Percentiles rank a stretch among this genome's conserved stretches.
phyloP scores from a whole-genome alignment of 805 yeast genomes.

The Ogataea trehalophila region DNA sequence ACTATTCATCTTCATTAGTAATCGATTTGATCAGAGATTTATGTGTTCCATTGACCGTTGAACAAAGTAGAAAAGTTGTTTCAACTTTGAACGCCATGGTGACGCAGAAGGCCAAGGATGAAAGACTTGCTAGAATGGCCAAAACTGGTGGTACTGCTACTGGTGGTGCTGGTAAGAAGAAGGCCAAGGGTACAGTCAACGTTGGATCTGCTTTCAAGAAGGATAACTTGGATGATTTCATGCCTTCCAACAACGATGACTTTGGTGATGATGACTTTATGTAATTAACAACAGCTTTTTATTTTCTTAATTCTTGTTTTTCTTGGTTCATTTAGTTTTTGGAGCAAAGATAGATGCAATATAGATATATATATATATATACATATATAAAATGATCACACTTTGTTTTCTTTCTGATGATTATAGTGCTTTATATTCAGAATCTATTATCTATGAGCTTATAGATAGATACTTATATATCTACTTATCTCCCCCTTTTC shows the following conservation, averaged over 20 bases:
- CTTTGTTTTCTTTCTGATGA: no score
- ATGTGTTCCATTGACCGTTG: constrained; percentile 74
- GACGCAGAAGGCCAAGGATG: constrained; percentile 84
- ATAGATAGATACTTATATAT: no score
- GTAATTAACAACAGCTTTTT: constrained; percentile 34
- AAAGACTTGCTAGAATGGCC: constrained; percentile 80
- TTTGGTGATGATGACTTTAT: constrained; percentile 80
- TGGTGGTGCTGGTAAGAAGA: constrained; percentile 94
- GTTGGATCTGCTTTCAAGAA: constrained; percentile 57
- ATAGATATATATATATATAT: no score
- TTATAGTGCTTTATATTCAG: no score
- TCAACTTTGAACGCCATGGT: constrained; percentile 77
- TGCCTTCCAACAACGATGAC: constrained; percentile 42
- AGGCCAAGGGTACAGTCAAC: constrained; percentile 78
- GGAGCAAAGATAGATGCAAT: no score
- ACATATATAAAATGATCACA: no score
- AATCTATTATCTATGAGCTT: no score
- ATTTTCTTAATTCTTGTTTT: no score
- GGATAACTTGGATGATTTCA: constrained; percentile 53
- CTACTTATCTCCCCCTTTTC: no score
- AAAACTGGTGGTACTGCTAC: constrained; percentile 81
- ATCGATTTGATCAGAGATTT: constrained; percentile 84
- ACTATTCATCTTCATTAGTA: constrained; percentile 72
- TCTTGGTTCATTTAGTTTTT: no score
- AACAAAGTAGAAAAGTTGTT: constrained; percentile 77